Base-by-base conservation (phyloP, 495 filamentous ascomycete genomes). In the Xylaria venustula region DNA sequence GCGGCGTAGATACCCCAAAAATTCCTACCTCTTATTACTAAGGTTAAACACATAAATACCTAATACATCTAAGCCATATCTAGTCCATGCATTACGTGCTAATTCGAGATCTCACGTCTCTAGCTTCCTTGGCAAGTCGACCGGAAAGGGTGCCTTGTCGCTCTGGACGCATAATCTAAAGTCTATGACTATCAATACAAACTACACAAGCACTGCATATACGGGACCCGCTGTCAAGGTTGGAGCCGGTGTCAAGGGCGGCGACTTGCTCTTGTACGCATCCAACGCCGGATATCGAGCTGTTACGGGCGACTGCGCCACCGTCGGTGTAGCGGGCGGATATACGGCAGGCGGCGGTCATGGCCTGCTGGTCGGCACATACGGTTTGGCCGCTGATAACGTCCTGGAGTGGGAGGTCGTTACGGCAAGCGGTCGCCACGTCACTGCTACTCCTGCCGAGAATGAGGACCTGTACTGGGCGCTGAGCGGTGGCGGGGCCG, bases 401-500 rank as follows among this genome's bases (percentile, higher is more conserved):
- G 74, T 84, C 19, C 65, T 83, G 4, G 77, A 79, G 28, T 73
- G 78, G 51, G 81, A 81, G 46, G 80, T 89, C 7, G 84, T 88
- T 7, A 73, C 82, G 0, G 73, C 83, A 23, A 74, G 81, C 40
- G 85, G 86, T 19, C 60, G 72, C 14, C 80, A 84, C 51, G 77
- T 85, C 12, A 86, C 77, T 0, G 83, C 79, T 3, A 79, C 72
- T 34, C 67, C 76, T 34, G 67, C 66, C 6, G 69, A 70, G 8
- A 67, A 88, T 37, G 19, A 26, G 0, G 87, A 88, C 32, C 74
- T 88, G 14, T 89, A 84, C 77, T 89, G 82, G 86, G 87, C 86
- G 11, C 70, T 88, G 0, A 75, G 78, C 42, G 87, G 85, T n/a
- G 86, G 84, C 14, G 83, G 78, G 14, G 82, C 83, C 1, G 57